Percentiles rank a stretch among this genome's conserved stretches.
phyloP scores from a whole-genome alignment of 2,329 filamentous ascomycete genomes.

The Penicillium sp. region DNA sequence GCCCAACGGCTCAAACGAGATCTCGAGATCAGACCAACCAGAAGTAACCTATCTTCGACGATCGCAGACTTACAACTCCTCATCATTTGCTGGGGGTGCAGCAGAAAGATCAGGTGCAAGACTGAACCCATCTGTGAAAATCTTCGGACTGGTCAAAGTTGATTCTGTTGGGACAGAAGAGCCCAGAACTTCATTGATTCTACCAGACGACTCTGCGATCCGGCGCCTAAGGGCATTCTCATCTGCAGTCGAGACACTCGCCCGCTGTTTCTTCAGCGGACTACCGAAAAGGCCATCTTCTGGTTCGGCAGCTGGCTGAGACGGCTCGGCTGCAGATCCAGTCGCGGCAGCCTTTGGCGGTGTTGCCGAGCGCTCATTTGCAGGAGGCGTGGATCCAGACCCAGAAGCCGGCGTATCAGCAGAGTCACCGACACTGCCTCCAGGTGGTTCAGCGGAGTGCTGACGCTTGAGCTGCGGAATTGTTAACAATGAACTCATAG shows the following conservation, averaged over 20 bases:
- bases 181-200: slow-evolving; percentile 33
- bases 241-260: slow-evolving; percentile 39
- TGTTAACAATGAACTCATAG: slow-evolving; percentile 7
- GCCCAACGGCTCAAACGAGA: not conserved
- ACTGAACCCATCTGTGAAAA: slow-evolving; percentile 15
- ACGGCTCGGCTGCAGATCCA: slow-evolving; percentile 15
- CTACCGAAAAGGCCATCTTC: slow-evolving; percentile 37
- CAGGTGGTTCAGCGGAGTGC: slow-evolving; percentile 52
- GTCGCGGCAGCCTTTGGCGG: slow-evolving; percentile 25
- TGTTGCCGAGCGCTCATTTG: slow-evolving; percentile 29
- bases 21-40: slow-evolving; percentile 1
- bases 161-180: slow-evolving; percentile 12
- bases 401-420: slow-evolving; percentile 33
- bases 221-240: slow-evolving; percentile 34
- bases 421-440: slow-evolving; percentile 29
- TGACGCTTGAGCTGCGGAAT: slow-evolving; percentile 53
- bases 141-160: not conserved
- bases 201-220: slow-evolving; percentile 33
- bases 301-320: slow-evolving; percentile 18
- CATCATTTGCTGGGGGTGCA: slow-evolving; percentile 20
- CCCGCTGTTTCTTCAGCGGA: slow-evolving; percentile 41
- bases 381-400: slow-evolving; percentile 31
- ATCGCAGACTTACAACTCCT: slow-evolving; percentile 23
- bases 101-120: slow-evolving; percentile 3
- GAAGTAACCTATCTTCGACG: not conserved